Evolutionary conservation across 768 basidiomycete genomes (phyloP), one percentile per base, ranked within the genome.

Genomic region (Strobilomyces confusus): DNA sequence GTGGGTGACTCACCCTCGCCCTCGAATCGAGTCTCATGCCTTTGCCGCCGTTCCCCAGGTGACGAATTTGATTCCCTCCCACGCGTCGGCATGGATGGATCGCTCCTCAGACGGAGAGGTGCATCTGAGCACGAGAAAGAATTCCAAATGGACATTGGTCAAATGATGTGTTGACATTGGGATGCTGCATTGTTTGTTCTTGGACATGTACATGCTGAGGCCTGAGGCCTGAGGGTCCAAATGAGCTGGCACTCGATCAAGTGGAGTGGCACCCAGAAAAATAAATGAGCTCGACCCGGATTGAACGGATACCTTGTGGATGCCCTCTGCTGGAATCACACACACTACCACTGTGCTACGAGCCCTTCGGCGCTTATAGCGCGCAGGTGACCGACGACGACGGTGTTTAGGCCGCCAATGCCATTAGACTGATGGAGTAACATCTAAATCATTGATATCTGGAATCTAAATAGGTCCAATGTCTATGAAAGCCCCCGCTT

Each of bases 41-140:
- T 25, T 26, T 6, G 14, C 12, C 19, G 26, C 22, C 33, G 33
- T 46, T 48, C 6, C 5, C 25, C 20, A 67, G 54, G 57, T 87
- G 5, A 87, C 87, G 19, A 92, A 91, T 63, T 59, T 93, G 51
- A 64, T 80, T 25, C 92, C 92, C 7, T 82, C 78, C 17, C 82
- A 89, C 33, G 72, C 69, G 7, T 79, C 74, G 5, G 80, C 89
- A 17, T 92, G 92, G 90, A 86, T 87, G 80, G 77, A 75, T 37
- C 69, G 63, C n/a, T 53, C 73, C 46, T 78, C 78, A 15, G 80
- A 75, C n/a, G 77, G 82, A 12, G 83, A 89, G 63, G 77, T 93
- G 2, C 91, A 82, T 67, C 68, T 95, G 55, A 75, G 77, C 54
- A 87, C 89, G 4, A 75, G 80, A 55, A 76, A 81, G 45, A 80